These are phyloP conservation scores for Senecio squalidus DNA, from an alignment of 140 eudicot species.

Conservation along the genomic window DNA sequence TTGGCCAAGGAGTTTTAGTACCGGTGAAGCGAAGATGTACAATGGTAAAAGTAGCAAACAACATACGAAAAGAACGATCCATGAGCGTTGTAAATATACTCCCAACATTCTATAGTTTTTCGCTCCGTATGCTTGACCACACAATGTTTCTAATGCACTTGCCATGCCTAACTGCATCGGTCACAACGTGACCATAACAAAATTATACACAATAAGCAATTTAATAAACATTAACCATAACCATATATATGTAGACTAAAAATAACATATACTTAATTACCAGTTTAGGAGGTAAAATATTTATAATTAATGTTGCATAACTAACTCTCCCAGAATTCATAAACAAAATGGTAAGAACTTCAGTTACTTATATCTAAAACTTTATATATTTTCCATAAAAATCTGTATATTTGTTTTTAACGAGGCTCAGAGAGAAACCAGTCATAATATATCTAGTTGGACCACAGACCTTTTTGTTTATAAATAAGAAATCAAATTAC, in stretches of 20 bases:
- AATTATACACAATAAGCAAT: background rate
- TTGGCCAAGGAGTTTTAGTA: conserved; percentile 47
- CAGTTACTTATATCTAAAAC: too few species aligned
- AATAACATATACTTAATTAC: too few species aligned
- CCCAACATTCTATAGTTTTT: conserved; percentile 48
- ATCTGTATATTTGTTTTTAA: too few species aligned
- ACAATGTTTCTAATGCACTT: conserved; percentile 54
- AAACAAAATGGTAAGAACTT: too few species aligned
- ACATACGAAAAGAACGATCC: conserved; percentile 43
- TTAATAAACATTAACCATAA: background rate
- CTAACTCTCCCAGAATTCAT: too few species aligned
- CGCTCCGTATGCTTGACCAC: conserved; percentile 66
- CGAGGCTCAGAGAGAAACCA: too few species aligned
- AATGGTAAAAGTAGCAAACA: conserved; percentile 37
- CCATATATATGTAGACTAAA: background rate
- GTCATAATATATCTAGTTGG: too few species aligned
- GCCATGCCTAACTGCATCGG: conserved; percentile 51
- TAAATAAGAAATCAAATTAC: too few species aligned
- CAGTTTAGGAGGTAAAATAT: too few species aligned
- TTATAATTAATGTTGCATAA: too few species aligned
- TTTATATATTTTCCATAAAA: too few species aligned
- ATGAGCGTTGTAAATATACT: conserved; percentile 44
- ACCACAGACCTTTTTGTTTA: too few species aligned
- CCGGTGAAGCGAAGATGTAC: conserved; percentile 42
- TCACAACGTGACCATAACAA: background rate